A percentile compares a stretch with the other conserved stretches of the same genome.
Conservation (phyloP, 306 rosid genomes). For the Adenanthera pavonina region DNA sequence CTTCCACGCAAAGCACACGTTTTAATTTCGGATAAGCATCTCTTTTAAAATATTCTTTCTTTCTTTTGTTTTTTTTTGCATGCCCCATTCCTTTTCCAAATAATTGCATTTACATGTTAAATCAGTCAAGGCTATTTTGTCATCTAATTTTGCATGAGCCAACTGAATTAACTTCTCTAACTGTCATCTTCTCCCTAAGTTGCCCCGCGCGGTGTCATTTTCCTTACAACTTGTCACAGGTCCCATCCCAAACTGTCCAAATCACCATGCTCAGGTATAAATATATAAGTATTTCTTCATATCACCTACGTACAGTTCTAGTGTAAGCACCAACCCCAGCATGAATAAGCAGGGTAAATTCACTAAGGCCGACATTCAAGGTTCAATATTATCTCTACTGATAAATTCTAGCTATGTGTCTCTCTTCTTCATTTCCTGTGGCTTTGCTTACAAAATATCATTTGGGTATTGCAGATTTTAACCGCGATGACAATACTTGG, state of each 20-base stretch:
- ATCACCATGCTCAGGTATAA: conserved; percentile 49
- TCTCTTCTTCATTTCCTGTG: not conserved
- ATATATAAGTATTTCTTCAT: conserved; percentile 6
- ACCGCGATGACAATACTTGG: conserved; percentile 36
- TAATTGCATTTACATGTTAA: conserved; percentile 39
- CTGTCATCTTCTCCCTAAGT: conserved; percentile 43
- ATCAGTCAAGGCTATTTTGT: conserved; percentile 52
- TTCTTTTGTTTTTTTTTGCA: conserved; percentile 23
- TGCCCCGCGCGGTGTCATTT: conserved; percentile 46
- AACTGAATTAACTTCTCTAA: conserved; percentile 53
- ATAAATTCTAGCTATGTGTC: not conserved
- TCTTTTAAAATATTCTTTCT: conserved; percentile 13
- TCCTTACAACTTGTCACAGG: conserved; percentile 54
- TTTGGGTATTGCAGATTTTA: conserved; percentile 48
- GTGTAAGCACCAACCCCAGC: conserved; percentile 22
- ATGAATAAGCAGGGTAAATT: conserved; percentile 54
- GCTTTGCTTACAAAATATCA: conserved; percentile 3
- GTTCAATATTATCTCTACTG: conserved; percentile 22
- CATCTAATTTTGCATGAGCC: conserved; percentile 55
- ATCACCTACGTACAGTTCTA: not conserved
- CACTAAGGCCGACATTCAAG: conserved; percentile 42
- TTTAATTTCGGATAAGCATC: not conserved
- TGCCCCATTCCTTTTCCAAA: not conserved
- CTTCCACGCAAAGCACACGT: conserved; percentile 78
- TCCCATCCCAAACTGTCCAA: conserved; percentile 51